A percentile compares a stretch with the other conserved stretches of the same genome.
phyloP scores from a whole-genome alignment of 805 yeast species.

The Kuraishia ogatae region DNA sequence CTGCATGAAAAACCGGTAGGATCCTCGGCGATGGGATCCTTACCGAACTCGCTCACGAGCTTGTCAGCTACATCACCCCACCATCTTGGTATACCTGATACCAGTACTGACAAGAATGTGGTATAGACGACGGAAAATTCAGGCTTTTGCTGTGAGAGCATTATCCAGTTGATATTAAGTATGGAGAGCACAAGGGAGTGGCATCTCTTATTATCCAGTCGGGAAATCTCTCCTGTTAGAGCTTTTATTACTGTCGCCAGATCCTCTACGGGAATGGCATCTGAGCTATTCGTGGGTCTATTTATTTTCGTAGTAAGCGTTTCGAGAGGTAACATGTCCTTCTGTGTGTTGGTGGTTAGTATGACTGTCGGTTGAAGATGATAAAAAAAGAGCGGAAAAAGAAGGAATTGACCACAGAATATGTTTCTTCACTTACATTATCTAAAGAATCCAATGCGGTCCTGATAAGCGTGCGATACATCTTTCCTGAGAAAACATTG shows the following conservation, averaged over 20 bases:
- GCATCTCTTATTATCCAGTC: conserved; percentile 51
- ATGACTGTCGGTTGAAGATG: conserved; percentile 1
- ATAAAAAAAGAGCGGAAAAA: conserved; percentile 3
- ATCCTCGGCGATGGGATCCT: conserved; percentile 14
- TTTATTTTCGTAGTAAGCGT: conserved; percentile 51
- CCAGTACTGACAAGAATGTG: conserved; percentile 67
- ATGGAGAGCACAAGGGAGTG: conserved; percentile 50
- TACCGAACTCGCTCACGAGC: conserved; percentile 52
- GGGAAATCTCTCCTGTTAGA: conserved; percentile 56
- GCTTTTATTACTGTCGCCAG: conserved; percentile 46
- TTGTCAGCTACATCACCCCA: conserved; percentile 72
- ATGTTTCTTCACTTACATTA: conserved; percentile 28
- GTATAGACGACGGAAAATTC: conserved; percentile 47
- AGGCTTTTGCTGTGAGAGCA: conserved; percentile 5
- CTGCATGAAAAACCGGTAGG: not conserved
- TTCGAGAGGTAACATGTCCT: conserved; percentile 48
- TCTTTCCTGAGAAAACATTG: conserved; percentile 4
- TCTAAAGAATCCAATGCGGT: conserved; percentile 68
- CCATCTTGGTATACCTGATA: conserved; percentile 85
- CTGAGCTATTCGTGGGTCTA: conserved; percentile 41
- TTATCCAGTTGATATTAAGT: conserved; percentile 59
- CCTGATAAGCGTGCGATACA: conserved; percentile 34
- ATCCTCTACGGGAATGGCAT: conserved; percentile 44
- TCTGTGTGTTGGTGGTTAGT: conserved; percentile 21
- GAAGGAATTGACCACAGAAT: conserved; percentile 5